These are phyloP conservation scores for Elaeis oleifera DNA, from an alignment of 202 grass and related monocot genomes.

Conservation along the genomic window DNA sequence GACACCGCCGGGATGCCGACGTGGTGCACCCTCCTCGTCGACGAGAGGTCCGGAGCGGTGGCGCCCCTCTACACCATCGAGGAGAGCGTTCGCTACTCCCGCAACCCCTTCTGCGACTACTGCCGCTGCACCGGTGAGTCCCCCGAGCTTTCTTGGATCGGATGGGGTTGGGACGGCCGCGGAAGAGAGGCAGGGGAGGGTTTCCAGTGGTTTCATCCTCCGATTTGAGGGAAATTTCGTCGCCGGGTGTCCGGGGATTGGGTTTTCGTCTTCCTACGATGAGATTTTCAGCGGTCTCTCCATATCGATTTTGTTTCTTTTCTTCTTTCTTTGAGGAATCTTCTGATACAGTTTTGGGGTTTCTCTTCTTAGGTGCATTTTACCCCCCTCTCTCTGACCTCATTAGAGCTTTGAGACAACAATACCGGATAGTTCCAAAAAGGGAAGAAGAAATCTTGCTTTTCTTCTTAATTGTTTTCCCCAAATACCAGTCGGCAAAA, in stretches of 20 bases:
- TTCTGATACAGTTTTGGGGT: no score
- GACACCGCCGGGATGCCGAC: conserved; percentile 22
- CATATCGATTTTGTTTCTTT: not conserved
- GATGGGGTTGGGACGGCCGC: conserved; percentile 1
- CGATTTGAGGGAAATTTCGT: not conserved
- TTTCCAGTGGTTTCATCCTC: conserved; percentile 7
- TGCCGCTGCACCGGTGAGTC: conserved; percentile 73
- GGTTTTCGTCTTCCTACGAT: not conserved
- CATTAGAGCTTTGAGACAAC: no score
- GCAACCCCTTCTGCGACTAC: conserved; percentile 53
- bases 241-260: not conserved
- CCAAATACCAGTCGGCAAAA: no score
- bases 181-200: not conserved
- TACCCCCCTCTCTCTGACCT: no score
- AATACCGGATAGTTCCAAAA: no score
- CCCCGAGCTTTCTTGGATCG: not conserved
- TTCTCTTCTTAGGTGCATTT: no score
- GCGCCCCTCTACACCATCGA: conserved; percentile 58
- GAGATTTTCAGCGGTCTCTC: not conserved
- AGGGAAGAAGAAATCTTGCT: no score
- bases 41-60: conserved; percentile 42
- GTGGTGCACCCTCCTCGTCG: conserved; percentile 51
- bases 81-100: conserved; percentile 39
- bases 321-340: not conserved
- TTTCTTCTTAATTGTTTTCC: no score